Evolutionary conservation across 2,329 filamentous ascomycete genomes (phyloP), one percentile per base, ranked within the genome.

Genomic region (Cladophialophora carrionii): DNA sequence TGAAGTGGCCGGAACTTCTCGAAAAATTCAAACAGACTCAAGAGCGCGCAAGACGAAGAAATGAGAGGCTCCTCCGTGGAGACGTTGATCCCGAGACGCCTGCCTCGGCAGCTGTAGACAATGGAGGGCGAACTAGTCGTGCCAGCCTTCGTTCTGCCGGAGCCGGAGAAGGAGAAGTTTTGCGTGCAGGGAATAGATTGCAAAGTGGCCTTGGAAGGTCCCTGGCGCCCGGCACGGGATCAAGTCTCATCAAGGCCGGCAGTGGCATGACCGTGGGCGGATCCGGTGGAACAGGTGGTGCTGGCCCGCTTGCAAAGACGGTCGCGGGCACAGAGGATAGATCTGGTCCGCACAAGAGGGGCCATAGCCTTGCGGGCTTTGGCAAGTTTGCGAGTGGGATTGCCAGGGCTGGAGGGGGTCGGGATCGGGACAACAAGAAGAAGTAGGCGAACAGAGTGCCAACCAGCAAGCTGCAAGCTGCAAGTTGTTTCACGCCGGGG

Each of bases 11-110:
- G 2, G 95, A 99, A 72, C 83, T 99, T 41, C 84, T 99, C 4
- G 95, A 99, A 70, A 96, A 97, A 74, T 99, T 99, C 79, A 90
- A 91, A 71, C 87, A 84, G 59, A 94, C 96, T 1, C 95, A 99
- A 74, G 95, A 99, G 71, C 88, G 87, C 66, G 90, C 93, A 5
- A 85, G 92, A 61, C 63, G 71, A 10, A 63, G 71, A 8, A 70
- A 70, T 54, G 67, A 71, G 61, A 60, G 65, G 14, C 61, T 69
- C 4, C 56, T 72, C 20, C 60, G 71, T 10, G 70, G 71, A 20
- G 59, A 53, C 8, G 67, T 65, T 20, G 63, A 62, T 32, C 69
- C 58, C 22, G 58, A 61, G 43, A 69, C 46, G 14, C 31, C 53
- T 12, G 26, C 22, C 56, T 62, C 46, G 37, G 61, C 59, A 17